Conservation (phyloP, 164 flowering plant genomes). For the Sedum album region DNA sequence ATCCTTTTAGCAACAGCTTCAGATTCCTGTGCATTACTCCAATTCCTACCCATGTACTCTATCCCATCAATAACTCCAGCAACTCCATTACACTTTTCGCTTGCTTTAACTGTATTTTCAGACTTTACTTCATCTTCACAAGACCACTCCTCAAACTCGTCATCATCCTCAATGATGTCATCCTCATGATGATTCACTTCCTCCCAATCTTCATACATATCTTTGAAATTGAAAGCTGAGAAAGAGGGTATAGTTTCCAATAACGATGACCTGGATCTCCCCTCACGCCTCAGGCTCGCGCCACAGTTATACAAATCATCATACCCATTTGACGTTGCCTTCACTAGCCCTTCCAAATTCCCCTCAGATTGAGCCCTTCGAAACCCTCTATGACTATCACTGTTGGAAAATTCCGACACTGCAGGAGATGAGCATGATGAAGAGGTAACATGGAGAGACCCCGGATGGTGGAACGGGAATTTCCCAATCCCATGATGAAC, state of each 20-base stretch:
- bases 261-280: constrained; percentile 18
- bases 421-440: constrained; percentile 34
- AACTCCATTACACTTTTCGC: constrained; percentile 2
- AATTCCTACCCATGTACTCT: constrained; percentile 10
- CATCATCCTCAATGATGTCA: constrained; percentile 3
- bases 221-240: constrained; percentile 20
- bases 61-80: constrained; percentile 15
- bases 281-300: constrained; percentile 17
- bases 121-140: background rate
- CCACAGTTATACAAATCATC: constrained; percentile 25
- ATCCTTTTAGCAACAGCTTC: constrained; percentile 15
- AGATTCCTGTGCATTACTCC: constrained; percentile 7
- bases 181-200: constrained; percentile 22
- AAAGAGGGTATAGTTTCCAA: constrained; percentile 65
- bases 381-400: constrained; percentile 23
- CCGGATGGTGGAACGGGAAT: constrained; percentile 20
- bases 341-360: constrained; percentile 40
- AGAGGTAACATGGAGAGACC: constrained; percentile 20
- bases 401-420: constrained; percentile 9
- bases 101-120: background rate
- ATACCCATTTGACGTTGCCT: constrained; percentile 16
- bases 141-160: constrained; percentile 8
- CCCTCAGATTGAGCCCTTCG: constrained; percentile 72
- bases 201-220: constrained; percentile 26
- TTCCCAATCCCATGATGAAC: constrained; percentile 22